Base-by-base conservation (phyloP, 305 asterid species). In the Petunia hybrid region DNA sequence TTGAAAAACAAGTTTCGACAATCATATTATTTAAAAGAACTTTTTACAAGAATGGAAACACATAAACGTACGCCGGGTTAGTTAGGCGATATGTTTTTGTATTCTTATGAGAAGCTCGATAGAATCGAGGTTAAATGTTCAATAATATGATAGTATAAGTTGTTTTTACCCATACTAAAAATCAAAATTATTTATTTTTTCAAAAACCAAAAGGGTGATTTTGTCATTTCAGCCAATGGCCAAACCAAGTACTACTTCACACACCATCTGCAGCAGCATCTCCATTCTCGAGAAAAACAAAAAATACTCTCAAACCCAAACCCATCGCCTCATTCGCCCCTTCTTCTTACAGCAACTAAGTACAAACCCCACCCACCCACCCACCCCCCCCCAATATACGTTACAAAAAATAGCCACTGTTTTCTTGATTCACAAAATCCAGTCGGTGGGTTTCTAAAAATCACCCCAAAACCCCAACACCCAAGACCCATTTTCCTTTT, bases 391-490 rank as follows among this genome's bases (percentile, higher is more conserved):
- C 57, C 62, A 22, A 71, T 40, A 8, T 79, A 62, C 81, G 81
- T 51, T 78, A 45, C 81, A 78, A 63, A 62, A 65, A 64, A 22
- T 22, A 22, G 31, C 31, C 62, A 38, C 78, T 48, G 62, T 16
- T 45, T 10, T 6, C 42, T 10, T 6, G 76, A 64, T 79, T 79
- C 61, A 35, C 55, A 35, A 45, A 78, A 78, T 39, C 81, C 81
- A 56, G 63, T 78, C 81, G 81, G 81, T 48, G 61, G 53, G 46
- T 42, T 46, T 67, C 41, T 67, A n/a, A 65, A 65, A 39, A 67
- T 41, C 74, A 65, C 71, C 12, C 45, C 12, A 69, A 16, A 69
- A 4, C 59, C 76, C 57, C 41, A 43, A 43, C 77, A 48, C 61
- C 57, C 76, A 22, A 22, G 31, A 22, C 31, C 31, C 31, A 22